Percentiles rank a stretch among this genome's conserved stretches.
Conservation (phyloP, 805 yeast species). For the Barnettozyma sp. region DNA sequence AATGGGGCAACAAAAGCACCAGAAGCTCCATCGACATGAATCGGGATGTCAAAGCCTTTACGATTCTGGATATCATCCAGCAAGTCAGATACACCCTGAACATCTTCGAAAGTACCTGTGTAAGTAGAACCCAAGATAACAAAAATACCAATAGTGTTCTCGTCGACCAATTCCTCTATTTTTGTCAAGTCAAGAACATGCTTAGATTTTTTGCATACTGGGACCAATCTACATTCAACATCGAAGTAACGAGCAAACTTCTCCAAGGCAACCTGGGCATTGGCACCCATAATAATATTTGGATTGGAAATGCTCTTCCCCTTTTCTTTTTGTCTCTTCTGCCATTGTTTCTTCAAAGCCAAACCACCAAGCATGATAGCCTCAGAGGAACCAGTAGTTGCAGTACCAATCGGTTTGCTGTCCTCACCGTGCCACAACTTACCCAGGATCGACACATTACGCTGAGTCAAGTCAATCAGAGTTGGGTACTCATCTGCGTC, state of each 20-base stretch:
- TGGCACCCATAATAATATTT: slow-evolving; percentile 84
- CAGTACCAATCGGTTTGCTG: slow-evolving; percentile 64
- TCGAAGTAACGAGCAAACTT: slow-evolving; percentile 93
- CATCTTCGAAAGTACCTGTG: slow-evolving; percentile 88
- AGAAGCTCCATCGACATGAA: slow-evolving; percentile 91
- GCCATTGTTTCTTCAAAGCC: slow-evolving; percentile 90
- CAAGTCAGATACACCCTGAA: slow-evolving; percentile 50
- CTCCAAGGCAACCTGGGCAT: slow-evolving; percentile 91
- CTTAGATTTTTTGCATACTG: slow-evolving; percentile 52
- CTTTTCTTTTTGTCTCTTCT: slow-evolving; percentile 47
- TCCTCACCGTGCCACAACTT: slow-evolving; percentile 74
- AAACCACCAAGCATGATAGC: slow-evolving; percentile 92
- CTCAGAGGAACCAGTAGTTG: slow-evolving; percentile 91
- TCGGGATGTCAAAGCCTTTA: slow-evolving; percentile 63
- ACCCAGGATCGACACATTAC: slow-evolving; percentile 76
- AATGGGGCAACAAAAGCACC: slow-evolving; percentile 91
- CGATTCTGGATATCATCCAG: slow-evolving; percentile 63
- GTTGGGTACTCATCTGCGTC: slow-evolving; percentile 94
- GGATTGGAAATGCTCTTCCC: slow-evolving; percentile 63
- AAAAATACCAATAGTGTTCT: slow-evolving; percentile 87
- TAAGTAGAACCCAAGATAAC: slow-evolving; percentile 88
- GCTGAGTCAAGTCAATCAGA: slow-evolving; percentile 65
- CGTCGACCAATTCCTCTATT: slow-evolving; percentile 65
- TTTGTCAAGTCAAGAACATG: slow-evolving; percentile 57
- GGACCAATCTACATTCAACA: slow-evolving; percentile 74